phyloP scores from a whole-genome alignment of 148 eudicot genomes.

The Talinum fruticosum region DNA sequence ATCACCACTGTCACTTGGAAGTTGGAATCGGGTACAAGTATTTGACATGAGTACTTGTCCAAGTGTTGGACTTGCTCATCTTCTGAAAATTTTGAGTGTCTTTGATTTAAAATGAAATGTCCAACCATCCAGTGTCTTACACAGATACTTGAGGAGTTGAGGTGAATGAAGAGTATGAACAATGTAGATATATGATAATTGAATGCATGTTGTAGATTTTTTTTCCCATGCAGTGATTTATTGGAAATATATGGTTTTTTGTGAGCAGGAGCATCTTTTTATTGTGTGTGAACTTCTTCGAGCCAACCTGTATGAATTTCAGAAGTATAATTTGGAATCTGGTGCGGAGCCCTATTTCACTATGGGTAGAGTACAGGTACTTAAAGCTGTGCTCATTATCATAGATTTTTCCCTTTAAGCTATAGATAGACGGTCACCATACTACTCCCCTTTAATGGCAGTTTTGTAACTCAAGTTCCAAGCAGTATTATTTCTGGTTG shows the following conservation, averaged over 20 bases:
- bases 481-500: neutral
- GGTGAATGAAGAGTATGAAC: neutral
- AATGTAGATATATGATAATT: neutral
- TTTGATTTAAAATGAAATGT: neutral
- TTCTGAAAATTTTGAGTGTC: neutral
- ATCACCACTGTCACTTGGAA: neutral
- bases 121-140: neutral
- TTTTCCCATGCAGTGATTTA: slow-evolving; percentile 4
- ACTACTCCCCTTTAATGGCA: neutral
- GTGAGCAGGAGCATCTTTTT: slow-evolving; percentile 82
- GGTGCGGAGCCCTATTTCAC: slow-evolving; percentile 89
- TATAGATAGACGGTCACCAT: neutral
- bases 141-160: neutral
- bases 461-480: neutral
- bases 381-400: neutral
- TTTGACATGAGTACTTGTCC: neutral
- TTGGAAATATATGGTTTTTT: neutral
- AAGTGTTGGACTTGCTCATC: neutral
- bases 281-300: slow-evolving; percentile 94
- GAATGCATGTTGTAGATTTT: neutral
- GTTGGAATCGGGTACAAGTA: neutral
- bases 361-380: slow-evolving; percentile 72
- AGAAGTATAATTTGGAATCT: slow-evolving; percentile 82
- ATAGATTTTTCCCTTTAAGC: neutral
- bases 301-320: slow-evolving; percentile 95